A percentile compares a stretch with the other conserved stretches of the same genome.
These are phyloP conservation scores for Blastocystis sp. DNA, from an alignment of 352 stramenopile species.

Conservation along the genomic window DNA sequence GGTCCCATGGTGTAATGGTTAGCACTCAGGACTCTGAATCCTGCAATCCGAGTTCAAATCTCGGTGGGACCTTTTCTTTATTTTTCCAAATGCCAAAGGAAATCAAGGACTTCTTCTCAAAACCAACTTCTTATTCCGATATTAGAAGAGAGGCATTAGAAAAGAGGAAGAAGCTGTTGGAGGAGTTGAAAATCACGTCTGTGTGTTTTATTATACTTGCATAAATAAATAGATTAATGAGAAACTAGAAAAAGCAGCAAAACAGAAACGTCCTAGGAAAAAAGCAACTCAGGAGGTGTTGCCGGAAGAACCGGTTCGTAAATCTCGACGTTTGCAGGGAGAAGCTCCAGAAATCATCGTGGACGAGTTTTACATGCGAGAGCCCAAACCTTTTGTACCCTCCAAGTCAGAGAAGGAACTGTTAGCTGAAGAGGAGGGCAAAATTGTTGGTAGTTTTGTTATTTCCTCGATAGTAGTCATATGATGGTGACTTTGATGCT, in stretches of 20 bases:
- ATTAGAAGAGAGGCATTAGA: constrained; percentile 20
- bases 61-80: background rate
- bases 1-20: constrained; percentile 58
- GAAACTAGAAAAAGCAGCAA: background rate
- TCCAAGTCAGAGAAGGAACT: background rate
- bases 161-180: constrained; percentile 40
- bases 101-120: constrained; percentile 38
- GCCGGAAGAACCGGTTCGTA: background rate
- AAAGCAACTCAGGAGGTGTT: background rate
- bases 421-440: background rate
- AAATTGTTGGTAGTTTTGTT: background rate
- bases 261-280: background rate
- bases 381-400: background rate
- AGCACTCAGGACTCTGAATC: constrained; percentile 58
- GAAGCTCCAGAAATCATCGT: background rate
- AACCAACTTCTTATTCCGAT: background rate
- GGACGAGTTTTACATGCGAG: constrained; percentile 13
- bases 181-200: constrained; percentile 4
- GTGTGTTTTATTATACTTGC: background rate
- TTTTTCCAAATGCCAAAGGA: constrained; percentile 8
- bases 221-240: background rate
- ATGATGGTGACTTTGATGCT: constrained; percentile 57
- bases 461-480: background rate
- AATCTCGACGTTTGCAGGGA: constrained; percentile 3
- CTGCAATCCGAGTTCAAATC: constrained; percentile 61